Conservation (phyloP, 495 filamentous ascomycete species). For the Aspergillus panamensis region DNA sequence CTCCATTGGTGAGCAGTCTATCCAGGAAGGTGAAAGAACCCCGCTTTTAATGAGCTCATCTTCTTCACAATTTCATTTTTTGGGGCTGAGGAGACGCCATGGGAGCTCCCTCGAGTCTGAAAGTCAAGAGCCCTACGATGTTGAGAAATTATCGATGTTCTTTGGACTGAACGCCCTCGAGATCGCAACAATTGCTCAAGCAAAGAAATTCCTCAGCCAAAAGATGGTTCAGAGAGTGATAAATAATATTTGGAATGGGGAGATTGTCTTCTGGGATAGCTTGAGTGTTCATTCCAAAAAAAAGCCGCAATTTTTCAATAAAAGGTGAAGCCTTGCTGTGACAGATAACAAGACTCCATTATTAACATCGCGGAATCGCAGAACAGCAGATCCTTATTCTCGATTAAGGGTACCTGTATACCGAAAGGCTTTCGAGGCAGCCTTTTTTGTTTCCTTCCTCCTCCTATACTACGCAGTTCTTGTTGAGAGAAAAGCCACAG, state of each 20-base stretch:
- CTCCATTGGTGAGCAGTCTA: constrained; percentile 5
- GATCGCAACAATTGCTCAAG: constrained; percentile 82
- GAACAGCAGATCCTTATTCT: constrained; percentile 75
- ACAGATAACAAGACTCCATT: background rate
- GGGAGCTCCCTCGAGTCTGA: constrained; percentile 12
- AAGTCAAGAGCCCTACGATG: constrained; percentile 15
- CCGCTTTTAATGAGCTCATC: constrained; percentile 33
- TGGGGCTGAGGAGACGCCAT: constrained; percentile 18
- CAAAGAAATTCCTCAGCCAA: constrained; percentile 88
- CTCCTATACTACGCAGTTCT: constrained; percentile 82
- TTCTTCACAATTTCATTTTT: constrained; percentile 26
- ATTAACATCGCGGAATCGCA: constrained; percentile 18
- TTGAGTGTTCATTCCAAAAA: constrained; percentile 74
- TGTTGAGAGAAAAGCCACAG: constrained; percentile 52
- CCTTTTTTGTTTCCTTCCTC: constrained; percentile 81
- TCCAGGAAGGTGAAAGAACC: constrained; percentile 24
- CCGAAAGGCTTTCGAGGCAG: constrained; percentile 81
- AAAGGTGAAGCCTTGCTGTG: constrained; percentile 36
- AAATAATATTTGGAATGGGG: constrained; percentile 84
- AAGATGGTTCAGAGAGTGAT: constrained; percentile 81
- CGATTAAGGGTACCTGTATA: constrained; percentile 88
- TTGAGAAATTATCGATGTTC: constrained; percentile 63
- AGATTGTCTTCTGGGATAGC: constrained; percentile 89
- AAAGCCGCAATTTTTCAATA: constrained; percentile 77
- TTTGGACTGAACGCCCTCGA: constrained; percentile 81